Evolutionary conservation across 768 basidiomycete species (phyloP).

Genomic region (Trametes villosa): DNA sequence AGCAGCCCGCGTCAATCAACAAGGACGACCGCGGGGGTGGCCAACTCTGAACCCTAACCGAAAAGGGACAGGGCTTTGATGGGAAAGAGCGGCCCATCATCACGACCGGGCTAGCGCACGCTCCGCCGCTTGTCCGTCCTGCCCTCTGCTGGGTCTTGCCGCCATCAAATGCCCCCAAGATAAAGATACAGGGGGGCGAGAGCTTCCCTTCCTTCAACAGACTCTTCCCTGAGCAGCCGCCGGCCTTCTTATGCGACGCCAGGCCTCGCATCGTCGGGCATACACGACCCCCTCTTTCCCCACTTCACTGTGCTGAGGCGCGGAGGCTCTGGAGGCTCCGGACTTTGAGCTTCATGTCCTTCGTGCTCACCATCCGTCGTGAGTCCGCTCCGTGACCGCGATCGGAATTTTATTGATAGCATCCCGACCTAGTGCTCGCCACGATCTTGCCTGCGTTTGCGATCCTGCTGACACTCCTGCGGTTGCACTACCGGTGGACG

Average conservation of each 20-base stretch:
- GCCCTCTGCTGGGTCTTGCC: neutral
- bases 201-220: neutral
- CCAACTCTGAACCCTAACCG: conserved; percentile 2
- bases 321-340: neutral
- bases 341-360: conserved; percentile 3
- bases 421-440: conserved; percentile 14
- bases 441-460: conserved; percentile 18
- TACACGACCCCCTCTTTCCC: neutral
- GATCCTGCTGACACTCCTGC: conserved; percentile 12
- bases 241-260: neutral
- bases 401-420: neutral
- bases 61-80: neutral
- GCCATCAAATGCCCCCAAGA: neutral
- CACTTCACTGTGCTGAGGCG: neutral
- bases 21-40: neutral
- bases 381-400: neutral
- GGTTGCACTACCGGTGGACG: conserved; percentile 18
- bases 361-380: conserved; percentile 18
- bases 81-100: neutral
- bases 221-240: neutral
- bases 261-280: neutral
- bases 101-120: neutral
- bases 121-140: neutral
- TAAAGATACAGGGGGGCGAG: neutral
- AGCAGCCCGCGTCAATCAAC: conserved; percentile 1